Evolutionary conservation across 768 basidiomycete species (phyloP).

Genomic region (Mycena rosella): DNA sequence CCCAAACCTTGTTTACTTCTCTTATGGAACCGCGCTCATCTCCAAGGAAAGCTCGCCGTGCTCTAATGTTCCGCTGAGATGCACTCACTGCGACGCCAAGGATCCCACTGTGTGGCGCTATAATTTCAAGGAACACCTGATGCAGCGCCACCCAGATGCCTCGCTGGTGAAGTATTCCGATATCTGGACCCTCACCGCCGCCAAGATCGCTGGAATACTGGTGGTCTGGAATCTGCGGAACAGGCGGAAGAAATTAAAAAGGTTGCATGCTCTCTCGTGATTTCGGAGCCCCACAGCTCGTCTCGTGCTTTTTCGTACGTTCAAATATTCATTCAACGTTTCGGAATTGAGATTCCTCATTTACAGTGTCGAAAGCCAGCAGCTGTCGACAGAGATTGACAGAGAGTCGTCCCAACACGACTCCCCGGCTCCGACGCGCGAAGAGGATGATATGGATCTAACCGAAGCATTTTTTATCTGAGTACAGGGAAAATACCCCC

Average conservation of each 20-base stretch:
- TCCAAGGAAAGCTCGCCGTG: not conserved
- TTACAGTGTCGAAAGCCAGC: not conserved
- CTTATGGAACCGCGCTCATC: not conserved
- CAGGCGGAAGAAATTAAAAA: no score
- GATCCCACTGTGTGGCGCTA: constrained; percentile 18
- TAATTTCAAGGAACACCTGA: constrained; percentile 6
- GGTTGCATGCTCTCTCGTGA: no score
- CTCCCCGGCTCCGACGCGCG: no score
- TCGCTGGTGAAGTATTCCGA: not conserved
- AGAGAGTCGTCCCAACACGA: no score
- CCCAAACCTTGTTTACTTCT: not conserved
- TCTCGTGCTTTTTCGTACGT: no score
- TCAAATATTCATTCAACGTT: no score
- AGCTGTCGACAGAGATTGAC: not conserved
- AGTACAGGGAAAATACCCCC: no score
- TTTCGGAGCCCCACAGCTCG: no score
- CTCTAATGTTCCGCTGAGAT: constrained; percentile 17
- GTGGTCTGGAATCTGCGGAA: no score
- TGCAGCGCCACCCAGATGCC: not conserved
- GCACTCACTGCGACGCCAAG: not conserved
- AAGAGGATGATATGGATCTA: no score
- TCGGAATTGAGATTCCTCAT: not conserved
- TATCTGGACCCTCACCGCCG: not conserved
- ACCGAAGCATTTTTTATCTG: no score
- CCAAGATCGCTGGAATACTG: not conserved